Evolutionary conservation across 192 early-diverging fungal genomes (phyloP).

Genomic region (Oehlia diaphana): DNA sequence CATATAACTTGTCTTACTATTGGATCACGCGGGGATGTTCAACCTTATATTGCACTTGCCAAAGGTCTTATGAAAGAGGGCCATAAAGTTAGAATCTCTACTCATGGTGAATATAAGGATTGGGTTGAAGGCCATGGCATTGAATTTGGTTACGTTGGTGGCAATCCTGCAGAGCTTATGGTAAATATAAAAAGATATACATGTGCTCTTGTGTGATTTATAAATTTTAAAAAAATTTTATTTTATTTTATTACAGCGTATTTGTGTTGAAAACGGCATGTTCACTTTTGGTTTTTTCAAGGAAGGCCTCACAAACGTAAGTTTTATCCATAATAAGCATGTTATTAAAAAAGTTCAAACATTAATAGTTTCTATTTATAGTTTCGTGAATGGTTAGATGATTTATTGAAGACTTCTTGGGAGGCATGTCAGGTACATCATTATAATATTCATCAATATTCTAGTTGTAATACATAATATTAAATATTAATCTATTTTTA

Average conservation of each 20-base stretch:
- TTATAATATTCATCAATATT: background rate
- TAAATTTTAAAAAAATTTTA: background rate
- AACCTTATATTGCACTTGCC: slow-evolving; percentile 63
- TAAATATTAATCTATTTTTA: background rate
- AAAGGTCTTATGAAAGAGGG: slow-evolving; percentile 64
- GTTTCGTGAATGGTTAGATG: slow-evolving; percentile 66
- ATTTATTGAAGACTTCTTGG: slow-evolving; percentile 57
- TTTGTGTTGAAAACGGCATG: slow-evolving; percentile 71
- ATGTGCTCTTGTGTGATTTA: background rate
- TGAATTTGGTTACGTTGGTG: slow-evolving; percentile 67
- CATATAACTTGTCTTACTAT: slow-evolving; percentile 71
- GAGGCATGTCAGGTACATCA: slow-evolving; percentile 46
- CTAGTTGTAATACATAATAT: background rate
- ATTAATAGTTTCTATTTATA: slow-evolving; percentile 22
- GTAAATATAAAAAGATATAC: slow-evolving; percentile 23
- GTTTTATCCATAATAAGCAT: background rate
- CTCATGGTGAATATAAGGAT: slow-evolving; percentile 63
- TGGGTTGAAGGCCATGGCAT: slow-evolving; percentile 68
- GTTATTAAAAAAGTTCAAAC: background rate
- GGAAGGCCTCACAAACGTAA: slow-evolving; percentile 50
- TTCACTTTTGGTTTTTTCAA: slow-evolving; percentile 63
- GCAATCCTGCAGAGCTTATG: slow-evolving; percentile 65
- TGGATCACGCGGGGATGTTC: slow-evolving; percentile 76
- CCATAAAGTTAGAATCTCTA: slow-evolving; percentile 65
- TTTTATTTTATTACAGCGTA: slow-evolving; percentile 31